Evolutionary conservation across 805 yeast species (phyloP).

Genomic region (Yarrowia sp.): DNA sequence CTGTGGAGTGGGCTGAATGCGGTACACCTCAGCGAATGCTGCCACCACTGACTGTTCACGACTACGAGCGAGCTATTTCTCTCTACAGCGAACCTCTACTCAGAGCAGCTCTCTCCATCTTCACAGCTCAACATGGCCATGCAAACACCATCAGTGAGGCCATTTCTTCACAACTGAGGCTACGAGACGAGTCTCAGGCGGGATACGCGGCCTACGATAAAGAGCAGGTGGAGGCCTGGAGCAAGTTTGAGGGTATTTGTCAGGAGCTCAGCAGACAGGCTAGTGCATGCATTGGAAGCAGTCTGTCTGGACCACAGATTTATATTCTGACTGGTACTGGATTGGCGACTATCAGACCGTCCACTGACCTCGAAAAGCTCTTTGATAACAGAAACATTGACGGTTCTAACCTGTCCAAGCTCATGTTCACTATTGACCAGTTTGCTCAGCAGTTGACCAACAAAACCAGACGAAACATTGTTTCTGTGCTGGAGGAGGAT

Average conservation of each 20-base stretch:
- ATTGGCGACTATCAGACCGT: neutral
- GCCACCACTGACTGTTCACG: constrained; percentile 12
- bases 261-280: constrained; percentile 21
- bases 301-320: neutral
- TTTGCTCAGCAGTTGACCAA: neutral
- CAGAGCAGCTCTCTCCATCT: constrained; percentile 17
- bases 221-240: constrained; percentile 8
- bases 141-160: neutral
- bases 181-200: neutral
- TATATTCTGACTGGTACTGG: constrained; percentile 1
- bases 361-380: constrained; percentile 1
- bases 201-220: neutral
- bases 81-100: constrained; percentile 9
- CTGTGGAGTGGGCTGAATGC: neutral
- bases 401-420: neutral
- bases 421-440: constrained; percentile 1
- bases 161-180: constrained; percentile 11
- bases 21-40: neutral
- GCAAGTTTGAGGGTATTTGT: constrained; percentile 9
- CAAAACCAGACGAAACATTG: neutral
- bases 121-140: neutral
- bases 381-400: constrained; percentile 5
- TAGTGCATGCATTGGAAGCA: constrained; percentile 2
- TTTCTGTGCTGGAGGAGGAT: constrained; percentile 11
- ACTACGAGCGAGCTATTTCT: constrained; percentile 5